Evolutionary conservation across 208 protist genomes (phyloP).

Genomic region (Crithidia bombi): DNA sequence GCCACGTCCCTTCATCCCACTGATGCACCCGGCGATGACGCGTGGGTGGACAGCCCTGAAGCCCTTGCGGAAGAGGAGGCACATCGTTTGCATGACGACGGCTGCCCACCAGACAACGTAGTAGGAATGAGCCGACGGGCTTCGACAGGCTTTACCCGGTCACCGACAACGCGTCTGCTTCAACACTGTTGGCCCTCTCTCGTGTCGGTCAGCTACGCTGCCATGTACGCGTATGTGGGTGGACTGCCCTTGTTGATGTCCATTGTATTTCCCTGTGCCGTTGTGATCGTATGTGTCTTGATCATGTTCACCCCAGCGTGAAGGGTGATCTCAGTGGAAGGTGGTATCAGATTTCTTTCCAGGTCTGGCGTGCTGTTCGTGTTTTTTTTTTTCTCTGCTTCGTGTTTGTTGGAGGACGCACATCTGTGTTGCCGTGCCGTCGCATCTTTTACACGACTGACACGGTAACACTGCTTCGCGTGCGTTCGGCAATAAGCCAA

Average conservation of each 20-base stretch:
- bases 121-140: no score
- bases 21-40: slow-evolving; percentile 50
- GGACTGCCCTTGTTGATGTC: slow-evolving; percentile 64
- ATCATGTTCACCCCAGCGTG: slow-evolving; percentile 20
- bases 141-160: no score
- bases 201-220: slow-evolving; percentile 41
- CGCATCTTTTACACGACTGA: no score
- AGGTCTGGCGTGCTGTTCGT: background rate
- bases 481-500: no score
- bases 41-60: slow-evolving; percentile 71
- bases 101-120: background rate
- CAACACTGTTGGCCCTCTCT: slow-evolving; percentile 57
- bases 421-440: no score
- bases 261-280: slow-evolving; percentile 48
- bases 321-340: background rate
- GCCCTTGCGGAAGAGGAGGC: slow-evolving; percentile 46
- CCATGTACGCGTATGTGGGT: slow-evolving; percentile 57
- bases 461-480: no score
- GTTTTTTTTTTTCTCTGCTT: background rate
- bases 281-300: slow-evolving; percentile 25
- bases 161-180: slow-evolving; percentile 25
- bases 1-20: slow-evolving; percentile 1
- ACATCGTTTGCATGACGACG: slow-evolving; percentile 8
- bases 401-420: background rate
- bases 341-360: no score